These are phyloP conservation scores for Inga leiocalycina DNA, from an alignment of 306 rosid species.

Conservation along the genomic window DNA sequence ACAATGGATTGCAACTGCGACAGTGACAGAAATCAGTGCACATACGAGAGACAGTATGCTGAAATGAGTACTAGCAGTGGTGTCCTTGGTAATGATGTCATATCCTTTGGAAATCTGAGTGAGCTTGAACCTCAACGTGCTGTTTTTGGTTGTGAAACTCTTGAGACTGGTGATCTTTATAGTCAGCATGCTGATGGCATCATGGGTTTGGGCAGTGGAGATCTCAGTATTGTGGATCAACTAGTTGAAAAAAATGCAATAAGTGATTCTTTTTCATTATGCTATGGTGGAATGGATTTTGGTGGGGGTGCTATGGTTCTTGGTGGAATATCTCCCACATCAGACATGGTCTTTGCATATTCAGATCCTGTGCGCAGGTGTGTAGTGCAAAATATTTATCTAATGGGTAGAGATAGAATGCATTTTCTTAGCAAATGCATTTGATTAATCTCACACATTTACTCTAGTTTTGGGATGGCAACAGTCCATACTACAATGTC, in stretches of 20 bases:
- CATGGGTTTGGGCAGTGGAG: conserved; percentile 96
- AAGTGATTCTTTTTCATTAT: conserved; percentile 85
- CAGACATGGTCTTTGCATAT: conserved; percentile 69
- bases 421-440: conserved; percentile 62
- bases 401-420: conserved; percentile 44
- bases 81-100: conserved; percentile 81
- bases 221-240: conserved; percentile 86
- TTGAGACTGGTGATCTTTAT: conserved; percentile 88
- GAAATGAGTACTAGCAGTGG: conserved; percentile 94
- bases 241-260: conserved; percentile 78
- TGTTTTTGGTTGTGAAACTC: conserved; percentile 88
- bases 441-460: conserved; percentile 86
- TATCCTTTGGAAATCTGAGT: conserved; percentile 83
- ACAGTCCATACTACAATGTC: conserved; percentile 98
- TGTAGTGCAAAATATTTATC: conserved; percentile 39
- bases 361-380: conserved; percentile 89
- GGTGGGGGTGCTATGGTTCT: conserved; percentile 99
- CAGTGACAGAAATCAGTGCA: conserved; percentile 56
- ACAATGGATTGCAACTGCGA: conserved; percentile 77
- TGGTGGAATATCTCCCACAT: conserved; percentile 79
- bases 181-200: conserved; percentile 96
- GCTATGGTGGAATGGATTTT: conserved; percentile 98
- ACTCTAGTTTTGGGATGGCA: conserved; percentile 99
- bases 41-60: conserved; percentile 90
- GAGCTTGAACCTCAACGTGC: conserved; percentile 77